Evolutionary conservation across 345 rosid species (phyloP), one percentile per base, ranked within the genome.

Genomic region (Mallotus nudiflorus): DNA sequence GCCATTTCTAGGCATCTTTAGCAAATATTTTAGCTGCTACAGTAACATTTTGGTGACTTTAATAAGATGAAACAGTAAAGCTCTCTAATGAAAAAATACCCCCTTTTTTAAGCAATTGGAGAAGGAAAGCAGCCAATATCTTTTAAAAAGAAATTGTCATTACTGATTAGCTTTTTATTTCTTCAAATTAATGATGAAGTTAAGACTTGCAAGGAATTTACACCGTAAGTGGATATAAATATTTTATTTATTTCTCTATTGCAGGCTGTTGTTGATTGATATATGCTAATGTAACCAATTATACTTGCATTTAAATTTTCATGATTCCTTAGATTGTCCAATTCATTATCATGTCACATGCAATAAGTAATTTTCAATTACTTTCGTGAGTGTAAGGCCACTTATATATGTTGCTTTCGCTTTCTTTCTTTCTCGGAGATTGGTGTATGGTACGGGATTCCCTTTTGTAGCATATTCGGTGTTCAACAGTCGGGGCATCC

Each of bases 401-500:
- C 66, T 35, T 28, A 13, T 6, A 15, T 45, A 39, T 2, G 22
- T 35, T 18, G n/a, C 52, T 53, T 63, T 75, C 55, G 16, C 54
- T 50, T 49, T n/a, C 54, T 51, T 77, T 72, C 31, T 62, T 53
- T 68, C 22, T 60, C 56, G 58, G 25, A 12, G 42, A 66, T 49
- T 12, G 76, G 58, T 39, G 51, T 3, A 29, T 42, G 67, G 50
- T 28, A 60, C 53, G 35, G 62, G 37, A 57, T 49, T 4, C 20
- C 42, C 22, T 57, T 12, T 22, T 11, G 10, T 5, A 5, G 4
- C 1, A 28, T 10, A 5, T n/a, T 12, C 3, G 56, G 11, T 7
- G 9, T 61, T 35, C 14, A 37, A 58, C 37, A 12, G 65, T 29
- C 5, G 62, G 48, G 62, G 82, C 78, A 84, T 81, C 83, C 82